Evolutionary conservation across 2,329 filamentous ascomycete species (phyloP).

Genomic region (Alternaria brassicae): DNA sequence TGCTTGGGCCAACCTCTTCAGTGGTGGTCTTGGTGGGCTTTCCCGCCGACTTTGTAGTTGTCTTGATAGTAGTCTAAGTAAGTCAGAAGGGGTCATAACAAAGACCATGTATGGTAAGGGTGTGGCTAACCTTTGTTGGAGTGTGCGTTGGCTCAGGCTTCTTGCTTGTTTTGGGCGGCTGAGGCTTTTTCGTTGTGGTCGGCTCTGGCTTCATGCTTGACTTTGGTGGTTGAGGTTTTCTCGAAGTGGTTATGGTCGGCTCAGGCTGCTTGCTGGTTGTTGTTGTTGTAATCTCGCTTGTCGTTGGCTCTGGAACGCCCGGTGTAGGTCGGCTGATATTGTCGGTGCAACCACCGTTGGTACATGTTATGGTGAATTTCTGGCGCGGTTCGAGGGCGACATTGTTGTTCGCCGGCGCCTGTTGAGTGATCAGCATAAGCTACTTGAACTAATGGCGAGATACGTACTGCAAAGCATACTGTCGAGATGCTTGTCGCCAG

Average conservation of each 20-base stretch:
- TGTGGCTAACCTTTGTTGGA: constrained; percentile 13
- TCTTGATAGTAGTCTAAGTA: constrained; percentile 13
- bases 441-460: not conserved
- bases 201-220: not conserved
- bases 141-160: constrained; percentile 9
- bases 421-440: not conserved
- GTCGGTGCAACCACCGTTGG: constrained; percentile 24
- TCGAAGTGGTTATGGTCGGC: constrained; percentile 5
- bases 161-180: constrained; percentile 12
- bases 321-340: constrained; percentile 16
- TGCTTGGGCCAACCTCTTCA: constrained; percentile 36
- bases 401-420: constrained; percentile 30
- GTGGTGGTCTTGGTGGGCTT: constrained; percentile 20
- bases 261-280: constrained; percentile 16
- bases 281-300: constrained; percentile 21
- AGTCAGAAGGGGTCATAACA: not conserved
- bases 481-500: constrained; percentile 20
- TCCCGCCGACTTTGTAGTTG: constrained; percentile 11
- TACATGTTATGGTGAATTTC: constrained; percentile 40
- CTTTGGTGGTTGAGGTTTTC: not conserved
- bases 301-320: constrained; percentile 13
- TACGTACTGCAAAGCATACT: constrained; percentile 32
- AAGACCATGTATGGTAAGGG: not conserved
- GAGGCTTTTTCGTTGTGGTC: constrained; percentile 13
- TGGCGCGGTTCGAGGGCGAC: constrained; percentile 30